A percentile compares a stretch with the other conserved stretches of the same genome.
These are phyloP conservation scores for Geoglossum glabrum DNA, from an alignment of 495 filamentous ascomycete species.

Conservation along the genomic window DNA sequence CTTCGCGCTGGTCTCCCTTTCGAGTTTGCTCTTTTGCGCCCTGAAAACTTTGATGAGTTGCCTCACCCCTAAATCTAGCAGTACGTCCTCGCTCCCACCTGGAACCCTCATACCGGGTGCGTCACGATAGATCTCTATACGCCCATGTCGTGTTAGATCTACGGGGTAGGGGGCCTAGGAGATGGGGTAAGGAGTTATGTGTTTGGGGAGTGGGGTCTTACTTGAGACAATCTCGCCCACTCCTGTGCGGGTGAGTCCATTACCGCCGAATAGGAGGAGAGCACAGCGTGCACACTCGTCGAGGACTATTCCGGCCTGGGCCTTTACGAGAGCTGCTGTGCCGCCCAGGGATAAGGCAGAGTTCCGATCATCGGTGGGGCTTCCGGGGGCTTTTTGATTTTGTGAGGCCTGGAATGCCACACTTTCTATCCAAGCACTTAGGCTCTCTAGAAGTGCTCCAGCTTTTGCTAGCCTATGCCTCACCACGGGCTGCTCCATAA, in stretches of 20 bases:
- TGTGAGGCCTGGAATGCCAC: no score
- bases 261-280: constrained; percentile 51
- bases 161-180: no score
- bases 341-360: no score
- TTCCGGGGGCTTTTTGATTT: no score
- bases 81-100: constrained; percentile 56
- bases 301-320: constrained; percentile 46
- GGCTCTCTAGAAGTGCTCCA: constrained; percentile 45
- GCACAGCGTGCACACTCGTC: constrained; percentile 49
- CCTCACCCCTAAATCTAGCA: constrained; percentile 48
- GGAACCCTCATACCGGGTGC: constrained; percentile 42
- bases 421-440: constrained; percentile 57
- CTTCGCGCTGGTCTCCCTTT: no score
- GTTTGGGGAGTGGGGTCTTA: no score
- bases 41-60: constrained; percentile 56
- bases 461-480: constrained; percentile 49
- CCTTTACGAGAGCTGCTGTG: constrained; percentile 48
- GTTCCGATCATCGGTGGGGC: constrained; percentile 44
- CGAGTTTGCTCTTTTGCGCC: no score
- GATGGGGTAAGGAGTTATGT: neutral
- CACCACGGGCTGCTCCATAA: constrained; percentile 57
- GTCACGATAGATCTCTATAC: constrained; percentile 47
- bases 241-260: constrained; percentile 46
- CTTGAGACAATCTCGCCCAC: constrained; percentile 52
- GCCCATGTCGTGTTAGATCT: neutral